Evolutionary conservation across 495 filamentous ascomycete genomes (phyloP).

Genomic region (Podospora comata): DNA sequence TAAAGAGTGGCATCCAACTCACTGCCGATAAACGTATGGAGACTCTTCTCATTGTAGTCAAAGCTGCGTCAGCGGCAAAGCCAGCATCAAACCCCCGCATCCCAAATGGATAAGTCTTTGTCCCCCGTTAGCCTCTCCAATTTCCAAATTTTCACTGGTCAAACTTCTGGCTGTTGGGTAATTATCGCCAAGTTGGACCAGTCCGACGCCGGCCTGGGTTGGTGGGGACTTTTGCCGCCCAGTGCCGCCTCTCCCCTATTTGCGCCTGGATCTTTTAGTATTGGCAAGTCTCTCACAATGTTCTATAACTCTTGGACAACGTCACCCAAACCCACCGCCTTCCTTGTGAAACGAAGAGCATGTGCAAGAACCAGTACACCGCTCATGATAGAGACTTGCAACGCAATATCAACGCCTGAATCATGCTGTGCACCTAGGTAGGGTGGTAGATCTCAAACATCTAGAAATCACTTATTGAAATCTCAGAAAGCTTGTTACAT

Average conservation of each 20-base stretch:
- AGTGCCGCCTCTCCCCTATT: neutral
- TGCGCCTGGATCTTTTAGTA: neutral
- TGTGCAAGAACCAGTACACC: neutral
- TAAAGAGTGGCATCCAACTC: neutral
- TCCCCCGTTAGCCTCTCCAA: neutral
- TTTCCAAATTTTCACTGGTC: neutral
- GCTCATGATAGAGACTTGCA: neutral
- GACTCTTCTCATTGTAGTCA: neutral
- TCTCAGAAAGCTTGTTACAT: too few relatives aligned
- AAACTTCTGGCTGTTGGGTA: neutral
- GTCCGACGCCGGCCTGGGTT: neutral
- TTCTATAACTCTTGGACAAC: neutral
- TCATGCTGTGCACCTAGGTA: too few relatives aligned
- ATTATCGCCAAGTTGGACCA: neutral
- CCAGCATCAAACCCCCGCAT: neutral
- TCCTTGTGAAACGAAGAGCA: neutral
- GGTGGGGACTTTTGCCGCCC: neutral
- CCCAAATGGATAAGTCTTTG: conserved; percentile 3
- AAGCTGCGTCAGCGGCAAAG: neutral
- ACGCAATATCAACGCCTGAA: too few relatives aligned
- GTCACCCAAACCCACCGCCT: neutral
- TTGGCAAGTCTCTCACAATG: neutral
- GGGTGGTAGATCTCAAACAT: too few relatives aligned
- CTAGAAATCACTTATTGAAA: too few relatives aligned
- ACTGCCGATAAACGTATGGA: neutral